Evolutionary conservation across 176 grass and related monocot genomes (phyloP).

Genomic region (Tillandsia leiboldiana): DNA sequence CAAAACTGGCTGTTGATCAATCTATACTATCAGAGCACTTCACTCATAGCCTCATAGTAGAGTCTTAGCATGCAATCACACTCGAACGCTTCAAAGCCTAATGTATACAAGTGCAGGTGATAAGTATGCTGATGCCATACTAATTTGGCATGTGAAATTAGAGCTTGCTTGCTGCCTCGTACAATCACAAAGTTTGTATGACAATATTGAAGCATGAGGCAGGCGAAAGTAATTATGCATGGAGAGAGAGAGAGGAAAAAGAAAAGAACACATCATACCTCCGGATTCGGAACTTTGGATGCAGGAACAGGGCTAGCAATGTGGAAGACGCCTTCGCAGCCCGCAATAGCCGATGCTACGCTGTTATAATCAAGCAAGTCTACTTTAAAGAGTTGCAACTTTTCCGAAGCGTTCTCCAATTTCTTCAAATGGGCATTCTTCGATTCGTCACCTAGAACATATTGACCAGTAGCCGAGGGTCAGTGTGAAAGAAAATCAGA

Average conservation of each 20-base stretch:
- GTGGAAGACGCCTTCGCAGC: conserved; percentile 47
- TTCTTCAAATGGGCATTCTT: conserved; percentile 35
- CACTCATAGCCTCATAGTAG: too few relatives aligned
- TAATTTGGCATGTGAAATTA: too few relatives aligned
- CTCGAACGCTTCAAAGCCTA: not conserved
- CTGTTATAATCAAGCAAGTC: conserved; percentile 32
- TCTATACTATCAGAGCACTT: too few relatives aligned
- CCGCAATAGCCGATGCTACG: conserved; percentile 13
- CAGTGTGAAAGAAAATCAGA: not conserved
- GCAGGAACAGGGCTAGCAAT: conserved; percentile 38
- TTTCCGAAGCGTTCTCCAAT: conserved; percentile 20
- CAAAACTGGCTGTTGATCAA: too few relatives aligned
- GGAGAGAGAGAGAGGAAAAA: too few relatives aligned
- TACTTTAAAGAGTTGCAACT: conserved; percentile 36
- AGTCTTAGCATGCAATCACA: too few relatives aligned
- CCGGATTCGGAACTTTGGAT: conserved; percentile 3
- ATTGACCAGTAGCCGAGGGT: not conserved
- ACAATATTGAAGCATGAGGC: too few relatives aligned
- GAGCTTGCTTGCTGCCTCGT: too few relatives aligned
- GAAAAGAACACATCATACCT: conserved; percentile 11
- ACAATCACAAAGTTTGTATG: too few relatives aligned
- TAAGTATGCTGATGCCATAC: not conserved
- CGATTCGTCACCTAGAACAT: conserved; percentile 20
- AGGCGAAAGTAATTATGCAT: too few relatives aligned
- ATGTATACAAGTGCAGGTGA: too few relatives aligned